A percentile compares a stretch with the other conserved stretches of the same genome.
Conservation (phyloP, 2,329 filamentous ascomycete species). For the Eutypella sp. region DNA sequence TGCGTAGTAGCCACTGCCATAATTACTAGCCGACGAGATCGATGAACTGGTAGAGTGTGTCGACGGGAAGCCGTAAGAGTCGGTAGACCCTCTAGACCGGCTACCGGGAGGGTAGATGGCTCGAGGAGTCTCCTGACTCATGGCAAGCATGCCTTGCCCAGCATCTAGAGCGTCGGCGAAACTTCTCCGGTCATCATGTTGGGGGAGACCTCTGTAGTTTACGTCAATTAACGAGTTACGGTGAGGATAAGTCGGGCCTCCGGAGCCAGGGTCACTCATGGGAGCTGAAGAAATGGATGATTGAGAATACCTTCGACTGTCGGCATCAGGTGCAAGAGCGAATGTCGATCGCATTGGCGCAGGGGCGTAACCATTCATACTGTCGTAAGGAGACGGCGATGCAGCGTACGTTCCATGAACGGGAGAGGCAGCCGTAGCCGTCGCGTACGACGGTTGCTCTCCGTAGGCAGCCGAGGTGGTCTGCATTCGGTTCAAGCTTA, state of each 20-base stretch:
- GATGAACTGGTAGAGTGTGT: constrained; percentile 83
- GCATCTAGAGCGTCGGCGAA: constrained; percentile 90
- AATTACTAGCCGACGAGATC: constrained; percentile 75
- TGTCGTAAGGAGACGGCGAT: constrained; percentile 67
- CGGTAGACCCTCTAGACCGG: constrained; percentile 65
- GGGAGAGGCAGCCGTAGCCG: constrained; percentile 61
- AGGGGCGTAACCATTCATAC: constrained; percentile 65
- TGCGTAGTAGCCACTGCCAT: constrained; percentile 78
- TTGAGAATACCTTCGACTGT: constrained; percentile 70
- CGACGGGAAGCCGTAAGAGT: constrained; percentile 88
- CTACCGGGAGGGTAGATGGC: constrained; percentile 74
- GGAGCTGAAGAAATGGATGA: constrained; percentile 64
- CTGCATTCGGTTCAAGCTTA: constrained; percentile 61
- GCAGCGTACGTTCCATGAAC: constrained; percentile 62
- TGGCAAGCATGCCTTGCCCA: constrained; percentile 87
- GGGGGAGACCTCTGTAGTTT: constrained; percentile 50
- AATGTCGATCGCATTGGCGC: constrained; percentile 58
- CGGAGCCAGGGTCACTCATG: constrained; percentile 40
- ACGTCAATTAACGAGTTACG: constrained; percentile 63
- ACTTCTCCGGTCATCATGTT: constrained; percentile 58
- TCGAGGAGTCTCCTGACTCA: constrained; percentile 90
- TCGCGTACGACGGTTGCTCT: constrained; percentile 59
- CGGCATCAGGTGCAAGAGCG: constrained; percentile 52
- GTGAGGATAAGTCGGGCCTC: constrained; percentile 35
- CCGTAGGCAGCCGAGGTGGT: constrained; percentile 62